Percentiles rank a stretch among this genome's conserved stretches.
phyloP scores from a whole-genome alignment of 164 flowering plant genomes.

The Annona squamosa region DNA sequence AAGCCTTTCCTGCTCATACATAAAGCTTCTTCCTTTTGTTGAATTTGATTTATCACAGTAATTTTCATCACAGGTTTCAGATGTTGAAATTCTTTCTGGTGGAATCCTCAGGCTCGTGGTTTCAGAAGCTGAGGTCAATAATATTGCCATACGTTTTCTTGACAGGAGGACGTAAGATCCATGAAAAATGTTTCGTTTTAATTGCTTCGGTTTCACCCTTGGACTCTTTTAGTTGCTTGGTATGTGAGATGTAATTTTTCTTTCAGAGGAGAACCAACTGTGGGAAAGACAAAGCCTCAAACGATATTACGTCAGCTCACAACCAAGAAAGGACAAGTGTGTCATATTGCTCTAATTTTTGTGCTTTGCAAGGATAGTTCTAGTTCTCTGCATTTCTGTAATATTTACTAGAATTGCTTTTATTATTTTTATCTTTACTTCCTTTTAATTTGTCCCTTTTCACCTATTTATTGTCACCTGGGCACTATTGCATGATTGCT shows the following conservation, averaged over 20 bases:
- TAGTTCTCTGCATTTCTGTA: neutral
- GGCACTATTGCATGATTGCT: too few species aligned
- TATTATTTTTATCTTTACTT: neutral
- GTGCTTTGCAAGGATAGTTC: neutral
- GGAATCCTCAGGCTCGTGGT: conserved; percentile 80
- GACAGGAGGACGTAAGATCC: conserved; percentile 76
- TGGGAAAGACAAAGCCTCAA: conserved; percentile 94
- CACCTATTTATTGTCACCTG: too few species aligned
- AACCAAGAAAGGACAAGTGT: conserved; percentile 97
- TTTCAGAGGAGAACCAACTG: conserved; percentile 92
- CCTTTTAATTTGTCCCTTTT: too few species aligned
- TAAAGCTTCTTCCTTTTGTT: neutral
- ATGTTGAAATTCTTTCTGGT: conserved; percentile 90
- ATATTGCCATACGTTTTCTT: conserved; percentile 78
- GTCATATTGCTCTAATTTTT: neutral
- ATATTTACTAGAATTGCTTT: neutral
- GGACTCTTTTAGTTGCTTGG: neutral
- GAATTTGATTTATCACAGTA: neutral
- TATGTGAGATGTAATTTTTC: neutral
- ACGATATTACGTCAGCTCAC: conserved; percentile 89
- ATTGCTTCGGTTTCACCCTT: neutral
- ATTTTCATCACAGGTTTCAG: conserved; percentile 57
- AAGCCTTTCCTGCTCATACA: neutral
- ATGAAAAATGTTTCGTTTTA: neutral
- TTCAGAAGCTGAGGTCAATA: conserved; percentile 94